A percentile compares a stretch with the other conserved stretches of the same genome.
Evolutionary conservation across 805 yeast genomes (phyloP).

Genomic region (Metschnikowia cubensis): DNA sequence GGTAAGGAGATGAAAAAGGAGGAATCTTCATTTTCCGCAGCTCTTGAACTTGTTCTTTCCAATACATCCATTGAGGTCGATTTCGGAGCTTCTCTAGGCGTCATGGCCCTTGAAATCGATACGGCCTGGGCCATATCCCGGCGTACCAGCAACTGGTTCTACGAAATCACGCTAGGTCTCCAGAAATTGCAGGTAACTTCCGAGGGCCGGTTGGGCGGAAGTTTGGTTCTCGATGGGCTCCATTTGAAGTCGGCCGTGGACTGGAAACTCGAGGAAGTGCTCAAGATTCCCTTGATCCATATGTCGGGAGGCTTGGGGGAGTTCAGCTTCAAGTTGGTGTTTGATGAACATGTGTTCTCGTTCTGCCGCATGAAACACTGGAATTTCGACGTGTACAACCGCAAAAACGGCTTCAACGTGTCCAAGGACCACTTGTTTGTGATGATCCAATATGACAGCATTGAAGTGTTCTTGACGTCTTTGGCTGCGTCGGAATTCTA

Average conservation of each 20-base stretch:
- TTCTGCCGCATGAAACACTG: conserved; percentile 50
- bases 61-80: conserved; percentile 59
- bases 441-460: conserved; percentile 43
- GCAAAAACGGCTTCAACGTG: conserved; percentile 46
- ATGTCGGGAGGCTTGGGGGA: conserved; percentile 53
- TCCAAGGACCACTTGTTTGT: conserved; percentile 61
- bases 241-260: conserved; percentile 61
- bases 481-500: conserved; percentile 78
- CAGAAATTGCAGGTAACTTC: conserved; percentile 50
- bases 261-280: conserved; percentile 53
- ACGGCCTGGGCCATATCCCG: conserved; percentile 65
- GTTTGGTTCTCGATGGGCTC: conserved; percentile 45
- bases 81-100: conserved; percentile 81
- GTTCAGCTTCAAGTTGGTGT: conserved; percentile 58
- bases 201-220: conserved; percentile 80
- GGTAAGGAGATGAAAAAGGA: background rate
- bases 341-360: conserved; percentile 84
- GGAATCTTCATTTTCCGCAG: conserved; percentile 60
- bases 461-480: conserved; percentile 70
- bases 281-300: conserved; percentile 64
- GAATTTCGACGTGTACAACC: conserved; percentile 62
- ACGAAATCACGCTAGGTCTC: conserved; percentile 60
- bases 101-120: conserved; percentile 50
- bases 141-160: conserved; percentile 67
- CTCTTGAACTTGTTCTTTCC: conserved; percentile 51